A percentile compares a stretch with the other conserved stretches of the same genome.
Evolutionary conservation across 306 rosid species (phyloP).

Genomic region (Cicer arietinum): DNA sequence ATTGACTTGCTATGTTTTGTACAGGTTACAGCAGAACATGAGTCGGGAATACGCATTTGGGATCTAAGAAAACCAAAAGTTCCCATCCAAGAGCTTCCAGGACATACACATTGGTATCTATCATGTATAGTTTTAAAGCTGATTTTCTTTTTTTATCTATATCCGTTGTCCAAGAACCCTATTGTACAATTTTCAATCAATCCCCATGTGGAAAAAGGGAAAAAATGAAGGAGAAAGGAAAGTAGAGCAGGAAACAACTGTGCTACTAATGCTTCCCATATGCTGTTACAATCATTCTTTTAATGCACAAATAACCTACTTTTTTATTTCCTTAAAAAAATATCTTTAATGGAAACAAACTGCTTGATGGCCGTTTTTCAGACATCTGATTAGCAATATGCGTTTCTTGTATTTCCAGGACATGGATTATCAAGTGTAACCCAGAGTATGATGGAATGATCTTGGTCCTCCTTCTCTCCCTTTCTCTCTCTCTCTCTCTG

Average conservation of each 20-base stretch:
- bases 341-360: constrained; percentile 21
- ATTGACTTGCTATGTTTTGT: constrained; percentile 38
- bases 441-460: constrained; percentile 86
- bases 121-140: constrained; percentile 30
- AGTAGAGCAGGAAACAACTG: constrained; percentile 6
- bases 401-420: constrained; percentile 63
- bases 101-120: constrained; percentile 94
- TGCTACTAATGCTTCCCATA: constrained; percentile 13
- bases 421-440: constrained; percentile 88
- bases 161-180: constrained; percentile 37
- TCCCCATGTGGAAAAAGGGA: neutral
- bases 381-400: constrained; percentile 49
- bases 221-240: neutral
- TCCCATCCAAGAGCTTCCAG: constrained; percentile 86
- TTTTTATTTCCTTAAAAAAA: constrained; percentile 11
- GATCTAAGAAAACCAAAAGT: constrained; percentile 84
- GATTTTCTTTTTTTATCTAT: constrained; percentile 34
- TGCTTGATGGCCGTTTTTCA: constrained; percentile 28
- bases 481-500: constrained; percentile 40
- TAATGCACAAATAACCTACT: constrained; percentile 7
- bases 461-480: constrained; percentile 69
- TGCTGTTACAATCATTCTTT: constrained; percentile 23
- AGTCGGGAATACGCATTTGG: constrained; percentile 90
- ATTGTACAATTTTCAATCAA: constrained; percentile 18
- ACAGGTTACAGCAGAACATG: constrained; percentile 91